These are phyloP conservation scores for Magnaporthiopsis poae DNA, from an alignment of 2,329 filamentous ascomycete genomes.

Conservation along the genomic window DNA sequence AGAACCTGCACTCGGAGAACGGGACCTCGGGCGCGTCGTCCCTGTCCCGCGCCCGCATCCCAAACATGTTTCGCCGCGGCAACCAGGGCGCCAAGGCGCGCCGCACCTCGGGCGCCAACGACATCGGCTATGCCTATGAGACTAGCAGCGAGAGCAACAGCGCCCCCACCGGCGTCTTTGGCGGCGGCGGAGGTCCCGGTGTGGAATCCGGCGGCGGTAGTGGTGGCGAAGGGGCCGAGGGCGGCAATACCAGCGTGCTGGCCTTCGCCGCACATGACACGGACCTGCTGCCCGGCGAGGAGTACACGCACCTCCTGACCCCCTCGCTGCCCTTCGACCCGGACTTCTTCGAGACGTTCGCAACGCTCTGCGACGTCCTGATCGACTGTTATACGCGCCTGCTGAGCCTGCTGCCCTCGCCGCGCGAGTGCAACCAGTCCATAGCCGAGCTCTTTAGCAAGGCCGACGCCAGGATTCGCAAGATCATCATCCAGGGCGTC, in stretches of 20 bases:
- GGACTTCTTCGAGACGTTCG: constrained; percentile 93
- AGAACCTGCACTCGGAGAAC: constrained; percentile 72
- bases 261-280: constrained; percentile 50
- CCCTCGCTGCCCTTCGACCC: constrained; percentile 89
- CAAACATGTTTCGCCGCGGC: constrained; percentile 70
- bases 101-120: constrained; percentile 37
- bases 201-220: constrained; percentile 11
- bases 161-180: constrained; percentile 20
- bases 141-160: constrained; percentile 18
- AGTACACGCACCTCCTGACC: constrained; percentile 83
- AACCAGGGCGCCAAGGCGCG: constrained; percentile 47
- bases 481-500: constrained; percentile 77
- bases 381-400: constrained; percentile 85
- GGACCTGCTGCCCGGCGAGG: constrained; percentile 69
- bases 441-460: constrained; percentile 84
- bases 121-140: constrained; percentile 25
- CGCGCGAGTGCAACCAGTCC: constrained; percentile 57
- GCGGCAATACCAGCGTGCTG: constrained; percentile 34
- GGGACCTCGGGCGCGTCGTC: constrained; percentile 59
- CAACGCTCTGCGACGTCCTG: constrained; percentile 86
- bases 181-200: constrained; percentile 9
- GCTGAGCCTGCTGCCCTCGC: constrained; percentile 62
- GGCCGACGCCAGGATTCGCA: constrained; percentile 74
- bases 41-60: constrained; percentile 61
- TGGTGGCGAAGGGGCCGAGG: constrained; percentile 17